phyloP scores from a whole-genome alignment of 345 rosid genomes.

The Citrus inodora region DNA sequence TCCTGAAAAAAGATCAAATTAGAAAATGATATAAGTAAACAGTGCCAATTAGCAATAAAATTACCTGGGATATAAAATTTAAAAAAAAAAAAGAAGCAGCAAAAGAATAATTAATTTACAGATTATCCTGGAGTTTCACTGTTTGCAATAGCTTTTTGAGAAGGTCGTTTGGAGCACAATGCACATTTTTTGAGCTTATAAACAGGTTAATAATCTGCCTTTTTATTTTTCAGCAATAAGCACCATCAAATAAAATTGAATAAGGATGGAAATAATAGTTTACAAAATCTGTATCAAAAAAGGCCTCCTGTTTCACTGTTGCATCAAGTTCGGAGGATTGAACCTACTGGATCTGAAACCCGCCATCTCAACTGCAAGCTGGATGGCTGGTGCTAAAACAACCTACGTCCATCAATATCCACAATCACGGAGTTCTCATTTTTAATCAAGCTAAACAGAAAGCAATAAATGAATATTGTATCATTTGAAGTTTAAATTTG shows the following conservation, averaged over 20 bases:
- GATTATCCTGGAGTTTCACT: background rate
- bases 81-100: background rate
- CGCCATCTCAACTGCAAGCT: background rate
- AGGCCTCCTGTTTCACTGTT: background rate
- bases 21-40: background rate
- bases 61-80: too few species aligned
- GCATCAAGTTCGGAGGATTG: background rate
- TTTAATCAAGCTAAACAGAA: background rate
- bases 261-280: background rate
- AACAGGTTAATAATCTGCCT: background rate
- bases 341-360: background rate
- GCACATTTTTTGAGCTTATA: background rate
- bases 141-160: background rate
- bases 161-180: background rate
- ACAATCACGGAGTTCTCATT: background rate
- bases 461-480: background rate
- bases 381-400: background rate
- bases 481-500: background rate
- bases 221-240: background rate
- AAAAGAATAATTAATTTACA: background rate
- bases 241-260: background rate
- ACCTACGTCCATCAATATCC: background rate
- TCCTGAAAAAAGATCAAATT: slow-evolving; percentile 44
- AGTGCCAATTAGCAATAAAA: background rate
- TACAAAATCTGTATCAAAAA: background rate